phyloP scores from a whole-genome alignment of 805 yeast genomes.

The Sungouiozyma intestinalis region DNA sequence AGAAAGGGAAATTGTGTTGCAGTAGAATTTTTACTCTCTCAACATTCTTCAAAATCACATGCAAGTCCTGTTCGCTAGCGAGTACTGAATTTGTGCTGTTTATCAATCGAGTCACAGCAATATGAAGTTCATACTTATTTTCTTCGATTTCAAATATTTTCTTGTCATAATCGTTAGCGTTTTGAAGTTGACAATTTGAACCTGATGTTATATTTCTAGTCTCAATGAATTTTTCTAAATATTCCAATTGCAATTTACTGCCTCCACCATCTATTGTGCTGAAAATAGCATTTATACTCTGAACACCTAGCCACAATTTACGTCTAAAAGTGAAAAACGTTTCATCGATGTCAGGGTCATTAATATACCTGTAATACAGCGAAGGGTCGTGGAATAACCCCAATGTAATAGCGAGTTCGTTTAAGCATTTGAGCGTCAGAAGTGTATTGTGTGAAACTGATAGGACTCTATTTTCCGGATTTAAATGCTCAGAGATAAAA shows the following conservation, averaged over 20 bases:
- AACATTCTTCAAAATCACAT: constrained; percentile 7
- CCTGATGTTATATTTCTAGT: neutral
- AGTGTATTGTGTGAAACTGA: constrained; percentile 5
- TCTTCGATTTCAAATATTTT: constrained; percentile 7
- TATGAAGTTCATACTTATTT: constrained; percentile 11
- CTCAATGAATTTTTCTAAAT: constrained; percentile 6
- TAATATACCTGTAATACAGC: constrained; percentile 4
- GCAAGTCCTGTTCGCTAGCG: constrained; percentile 5
- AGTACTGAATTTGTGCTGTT: constrained; percentile 1
- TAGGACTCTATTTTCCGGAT: constrained; percentile 8
- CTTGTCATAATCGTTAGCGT: constrained; percentile 3
- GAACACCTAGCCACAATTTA: constrained; percentile 15
- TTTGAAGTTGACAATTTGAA: neutral
- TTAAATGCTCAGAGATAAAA: constrained; percentile 7
- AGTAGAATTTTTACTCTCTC: constrained; percentile 4
- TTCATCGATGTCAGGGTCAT: constrained; percentile 1
- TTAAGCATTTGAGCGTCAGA: constrained; percentile 6
- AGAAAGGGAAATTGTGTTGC: constrained; percentile 8
- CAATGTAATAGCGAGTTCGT: constrained; percentile 5
- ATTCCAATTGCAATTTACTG: constrained; percentile 2
- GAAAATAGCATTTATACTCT: constrained; percentile 8
- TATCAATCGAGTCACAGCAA: constrained; percentile 6
- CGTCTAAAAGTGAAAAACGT: constrained; percentile 3
- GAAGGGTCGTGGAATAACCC: constrained; percentile 11
- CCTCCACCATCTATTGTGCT: constrained; percentile 6